Base-by-base conservation (phyloP, 495 filamentous ascomycete genomes). In the Neurospora discreta region DNA sequence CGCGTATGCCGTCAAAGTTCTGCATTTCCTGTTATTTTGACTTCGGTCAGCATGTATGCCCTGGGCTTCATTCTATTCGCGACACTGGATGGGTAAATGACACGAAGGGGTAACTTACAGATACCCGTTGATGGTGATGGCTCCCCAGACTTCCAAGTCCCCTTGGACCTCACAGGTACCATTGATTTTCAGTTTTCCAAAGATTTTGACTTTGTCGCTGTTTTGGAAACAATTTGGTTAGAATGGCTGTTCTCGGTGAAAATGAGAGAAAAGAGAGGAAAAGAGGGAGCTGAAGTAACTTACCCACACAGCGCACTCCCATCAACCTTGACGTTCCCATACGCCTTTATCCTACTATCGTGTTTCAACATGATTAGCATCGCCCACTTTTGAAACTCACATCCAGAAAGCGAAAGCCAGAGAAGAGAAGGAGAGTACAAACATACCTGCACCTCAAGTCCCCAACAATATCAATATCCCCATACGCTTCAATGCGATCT, bases 141-240 rank as follows among this genome's bases (percentile, higher is more conserved):
- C 75, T 3, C 81, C 81, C 77, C 78, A 82, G 6, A 82, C 80
- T 52, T 82, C 81, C 70, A 82, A 69, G 15, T 77, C 75, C 39
- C 77, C 79, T 11, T 77, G 71, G n/a, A 78, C 79, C 33, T 81
- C 77, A 11, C 80, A 74, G 11, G 74, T 77, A 5, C 81, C 81
- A 10, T 74, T 76, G 41, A 82, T 74, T 68, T 76, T 82, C 11
- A 82, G 76, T 74, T 82, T 81, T 26, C 81, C 81, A 77, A 79
- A 82, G 38, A 80, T 80, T 72, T 81, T 82, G 71, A 82, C 80
- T 73, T 81, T 81, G 73, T 81, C 78, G 42, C 76, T 80, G 58
- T 36, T 36, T 30, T 1, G 20, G 20, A 1, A 30, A n/a, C n/a
- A 16, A 70, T 11, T 43, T 39, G 26, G 26, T 71, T 44, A 60